Evolutionary conservation across 139 green algal genomes (phyloP), one percentile per base, ranked within the genome.

Genomic region (Picochlorum sp.): DNA sequence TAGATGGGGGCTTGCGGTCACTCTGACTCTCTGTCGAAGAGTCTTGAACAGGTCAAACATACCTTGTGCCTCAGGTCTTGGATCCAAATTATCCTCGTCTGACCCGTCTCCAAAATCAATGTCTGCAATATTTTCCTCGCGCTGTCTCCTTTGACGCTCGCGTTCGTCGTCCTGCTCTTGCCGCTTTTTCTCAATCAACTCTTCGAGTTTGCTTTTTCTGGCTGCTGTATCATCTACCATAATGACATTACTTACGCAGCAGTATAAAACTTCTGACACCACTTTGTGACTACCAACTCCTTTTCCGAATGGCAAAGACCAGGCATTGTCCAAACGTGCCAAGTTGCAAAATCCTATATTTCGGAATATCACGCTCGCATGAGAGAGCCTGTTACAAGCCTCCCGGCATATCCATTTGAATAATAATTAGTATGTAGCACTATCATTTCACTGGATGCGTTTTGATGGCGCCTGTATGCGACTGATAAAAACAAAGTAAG

Each of bases 51-150:
- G n/a, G n/a, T 15, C 3, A 9, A 20, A 23, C 13, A 21, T 54
- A 26, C 49, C 68, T 66, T 54, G 20, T 23, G 63, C 37, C 10
- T 49, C 38, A 50, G 50, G 14, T 21, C 61, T 49, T 49, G 47
- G 16, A 16, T 24, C 23, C 10, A 58, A 56, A 14, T 65, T 37
- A 20, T 74, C 77, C 13, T 77, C 77, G 26, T 81, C 76, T 30
- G 79, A 69, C 10, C 63, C 74, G 45, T 83, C 74, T 3, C 73
- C 77, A 76, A 73, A 81, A 51, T 80, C 70, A 16, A 80, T 54
- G 16, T 54, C 64, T 49, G 72, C 61, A 34, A 56, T 68, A 38
- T 69, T 34, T 11, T 28, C 47, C 20, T 65, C 15, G 11, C 49
- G 49, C 24, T 63, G 30, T 34, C 30, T 13, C 47, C n/a, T 54